Percentiles rank a stretch among this genome's conserved stretches.
These are phyloP conservation scores for Theobroma cacao DNA, from an alignment of 345 rosid species.

Conservation along the genomic window DNA sequence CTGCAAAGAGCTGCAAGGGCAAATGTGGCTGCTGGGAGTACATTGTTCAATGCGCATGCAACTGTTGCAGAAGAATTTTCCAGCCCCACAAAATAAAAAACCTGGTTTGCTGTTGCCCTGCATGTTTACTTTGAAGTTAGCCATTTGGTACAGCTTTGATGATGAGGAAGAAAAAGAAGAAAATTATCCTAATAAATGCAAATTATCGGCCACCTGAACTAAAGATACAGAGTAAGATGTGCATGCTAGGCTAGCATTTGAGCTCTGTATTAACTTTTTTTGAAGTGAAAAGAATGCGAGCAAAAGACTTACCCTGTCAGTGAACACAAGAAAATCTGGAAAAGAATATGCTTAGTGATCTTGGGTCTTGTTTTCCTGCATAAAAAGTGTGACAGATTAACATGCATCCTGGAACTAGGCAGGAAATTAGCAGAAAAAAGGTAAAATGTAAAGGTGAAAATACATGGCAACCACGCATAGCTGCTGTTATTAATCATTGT, in stretches of 20 bases:
- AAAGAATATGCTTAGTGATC: constrained; percentile 49
- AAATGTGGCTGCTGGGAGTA: constrained; percentile 80
- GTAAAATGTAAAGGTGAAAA: neutral
- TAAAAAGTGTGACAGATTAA: neutral
- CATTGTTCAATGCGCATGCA: constrained; percentile 80
- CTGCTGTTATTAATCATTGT: neutral
- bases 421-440: neutral
- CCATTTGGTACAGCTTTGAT: neutral
- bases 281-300: neutral
- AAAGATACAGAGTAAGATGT: neutral
- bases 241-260: neutral
- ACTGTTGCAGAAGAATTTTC: constrained; percentile 68
- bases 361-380: constrained; percentile 80
- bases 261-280: neutral
- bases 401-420: neutral
- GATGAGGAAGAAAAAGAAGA: neutral
- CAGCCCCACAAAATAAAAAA: constrained; percentile 77
- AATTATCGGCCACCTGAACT: neutral
- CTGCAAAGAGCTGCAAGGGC: constrained; percentile 73
- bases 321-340: constrained; percentile 72
- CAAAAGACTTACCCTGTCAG: constrained; percentile 64
- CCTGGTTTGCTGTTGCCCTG: constrained; percentile 78
- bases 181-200: neutral
- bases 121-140: constrained; percentile 9
- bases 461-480: constrained; percentile 8